Percentiles rank a stretch among this genome's conserved stretches.
These are phyloP conservation scores for Cryptosporidium xiaoi DNA, from an alignment of 169 alveolate species.

Conservation along the genomic window DNA sequence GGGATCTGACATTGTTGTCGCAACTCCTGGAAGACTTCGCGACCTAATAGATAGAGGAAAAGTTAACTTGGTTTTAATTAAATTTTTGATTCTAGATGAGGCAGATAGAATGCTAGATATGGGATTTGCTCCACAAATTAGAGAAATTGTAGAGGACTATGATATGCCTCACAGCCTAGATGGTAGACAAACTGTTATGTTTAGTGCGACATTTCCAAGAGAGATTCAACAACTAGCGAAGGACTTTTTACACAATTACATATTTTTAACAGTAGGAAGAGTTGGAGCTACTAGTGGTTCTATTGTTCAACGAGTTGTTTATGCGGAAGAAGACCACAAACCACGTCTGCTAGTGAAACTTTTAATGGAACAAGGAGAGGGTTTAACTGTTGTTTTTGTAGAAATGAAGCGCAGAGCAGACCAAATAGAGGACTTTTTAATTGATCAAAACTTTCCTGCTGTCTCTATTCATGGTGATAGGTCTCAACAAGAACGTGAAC, in stretches of 20 bases:
- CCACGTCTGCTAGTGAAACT: constrained; percentile 83
- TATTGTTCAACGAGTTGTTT: constrained; percentile 88
- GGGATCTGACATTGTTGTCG: constrained; percentile 96
- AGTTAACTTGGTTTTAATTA: constrained; percentile 82
- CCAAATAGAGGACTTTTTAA: constrained; percentile 85
- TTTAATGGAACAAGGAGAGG: constrained; percentile 83
- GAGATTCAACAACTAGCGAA: constrained; percentile 92
- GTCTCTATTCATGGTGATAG: constrained; percentile 95
- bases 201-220: constrained; percentile 93
- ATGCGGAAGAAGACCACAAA: constrained; percentile 90
- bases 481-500: constrained; percentile 93
- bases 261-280: constrained; percentile 90
- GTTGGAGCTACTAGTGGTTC: constrained; percentile 95
- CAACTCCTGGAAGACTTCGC: constrained; percentile 95
- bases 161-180: constrained; percentile 84
- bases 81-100: constrained; percentile 92
- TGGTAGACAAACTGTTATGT: constrained; percentile 92
- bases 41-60: constrained; percentile 88
- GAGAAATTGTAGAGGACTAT: constrained; percentile 84
- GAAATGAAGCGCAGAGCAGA: constrained; percentile 91
- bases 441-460: constrained; percentile 86
- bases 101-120: constrained; percentile 95
- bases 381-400: constrained; percentile 84
- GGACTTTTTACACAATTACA: constrained; percentile 87
- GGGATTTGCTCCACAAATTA: constrained; percentile 94